Base-by-base conservation (phyloP, 2,329 filamentous ascomycete genomes). In the Aspergillus spinulosporus region DNA sequence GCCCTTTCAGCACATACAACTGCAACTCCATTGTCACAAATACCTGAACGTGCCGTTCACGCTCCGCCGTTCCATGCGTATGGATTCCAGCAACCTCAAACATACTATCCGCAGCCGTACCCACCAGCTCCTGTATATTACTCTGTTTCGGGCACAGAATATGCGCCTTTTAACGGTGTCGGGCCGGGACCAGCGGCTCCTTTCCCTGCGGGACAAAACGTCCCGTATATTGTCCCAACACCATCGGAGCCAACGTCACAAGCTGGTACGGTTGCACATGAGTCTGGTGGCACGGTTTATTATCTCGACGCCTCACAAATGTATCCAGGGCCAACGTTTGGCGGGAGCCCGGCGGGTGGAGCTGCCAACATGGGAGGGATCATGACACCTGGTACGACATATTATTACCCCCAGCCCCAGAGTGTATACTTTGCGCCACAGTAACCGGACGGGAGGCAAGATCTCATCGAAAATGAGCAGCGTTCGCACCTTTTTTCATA, bases 231-330 rank as follows among this genome's bases (percentile, higher is more conserved):
- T 57, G 54, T 72, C 26, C 66, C 70, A 1, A 56, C 67, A 21
- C 62, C 73, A 54, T 64, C 65, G 44, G 76, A 78, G 44, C 64
- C 71, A 56, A 58, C 68, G 5, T 74, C 77, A 31, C 84, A 83
- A 62, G 74, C 77, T 2, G 80, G 79, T 14, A 83, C 84, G 56
- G 82, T 88, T 15, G 90, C 91, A 0, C 92, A 97, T 72, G 93
- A 97, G 76, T 87, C 88, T 61, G 96, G 96, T 64, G 94, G 94
- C 59, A 97, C 95, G 83, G 92, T 96, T 0, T 97, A 96, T 73
- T 99, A 96, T 71, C 92, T 92, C 66, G 89, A 96, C 68, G 82
- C 90, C 5, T 82, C 86, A n/a, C 88, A 92, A 68, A 77, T 92
- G 42, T 76, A 76, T 54, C 65, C 76, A 34, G 70, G 71, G 46